Percentiles rank a stretch among this genome's conserved stretches.
Conservation (phyloP, 768 basidiomycete genomes). For the Phlebiopsis gigantea region DNA sequence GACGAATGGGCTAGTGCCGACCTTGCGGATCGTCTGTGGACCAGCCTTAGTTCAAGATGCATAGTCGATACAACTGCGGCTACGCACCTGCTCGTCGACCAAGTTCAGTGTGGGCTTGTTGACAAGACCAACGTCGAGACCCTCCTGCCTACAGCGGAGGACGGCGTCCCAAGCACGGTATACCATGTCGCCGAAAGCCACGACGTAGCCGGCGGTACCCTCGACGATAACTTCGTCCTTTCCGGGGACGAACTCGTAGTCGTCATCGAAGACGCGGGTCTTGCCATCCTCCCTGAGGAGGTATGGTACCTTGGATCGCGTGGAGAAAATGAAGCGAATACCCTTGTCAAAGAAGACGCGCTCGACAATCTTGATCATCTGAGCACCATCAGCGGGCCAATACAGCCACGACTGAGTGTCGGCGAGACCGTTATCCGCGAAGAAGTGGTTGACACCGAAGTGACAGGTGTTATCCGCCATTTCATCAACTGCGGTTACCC, state of each 20-base stretch:
- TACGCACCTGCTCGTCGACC: constrained; percentile 68
- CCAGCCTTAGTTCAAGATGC: neutral
- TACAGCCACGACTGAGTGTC: constrained; percentile 78
- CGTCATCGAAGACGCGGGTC: constrained; percentile 57
- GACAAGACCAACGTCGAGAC: constrained; percentile 77
- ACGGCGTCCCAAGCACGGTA: constrained; percentile 84
- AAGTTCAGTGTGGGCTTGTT: constrained; percentile 84
- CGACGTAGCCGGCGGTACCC: constrained; percentile 76
- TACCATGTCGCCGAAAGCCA: constrained; percentile 84
- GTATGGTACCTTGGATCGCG: constrained; percentile 85
- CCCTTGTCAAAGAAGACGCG: constrained; percentile 81
- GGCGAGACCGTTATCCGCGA: constrained; percentile 81
- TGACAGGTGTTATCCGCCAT: constrained; percentile 61
- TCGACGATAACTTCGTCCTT: constrained; percentile 80
- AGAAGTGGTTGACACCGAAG: constrained; percentile 80
- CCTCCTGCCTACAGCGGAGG: constrained; percentile 61
- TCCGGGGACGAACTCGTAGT: constrained; percentile 77
- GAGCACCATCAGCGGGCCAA: constrained; percentile 81
- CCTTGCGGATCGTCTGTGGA: constrained; percentile 54
- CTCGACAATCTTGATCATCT: constrained; percentile 75
- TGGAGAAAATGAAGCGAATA: constrained; percentile 83
- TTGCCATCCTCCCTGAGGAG: constrained; percentile 74
- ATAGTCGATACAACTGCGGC: neutral
- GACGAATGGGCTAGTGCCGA: constrained; percentile 72
- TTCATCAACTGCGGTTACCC: constrained; percentile 13